A percentile compares a stretch with the other conserved stretches of the same genome.
Conservation (phyloP, 2,329 filamentous ascomycete species). For the Sclerotinia spermophila region DNA sequence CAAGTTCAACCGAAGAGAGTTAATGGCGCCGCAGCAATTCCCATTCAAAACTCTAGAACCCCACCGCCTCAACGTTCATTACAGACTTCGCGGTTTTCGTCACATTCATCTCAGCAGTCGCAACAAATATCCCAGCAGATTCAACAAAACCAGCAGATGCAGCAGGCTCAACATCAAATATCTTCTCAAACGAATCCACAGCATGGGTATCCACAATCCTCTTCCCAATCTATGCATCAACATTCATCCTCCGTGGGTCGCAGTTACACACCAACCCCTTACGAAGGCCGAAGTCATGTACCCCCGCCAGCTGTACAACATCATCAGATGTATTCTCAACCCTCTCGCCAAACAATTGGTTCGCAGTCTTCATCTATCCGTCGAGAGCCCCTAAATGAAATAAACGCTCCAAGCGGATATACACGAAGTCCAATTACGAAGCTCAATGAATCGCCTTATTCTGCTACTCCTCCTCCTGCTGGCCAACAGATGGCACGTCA, state of each 20-base stretch:
- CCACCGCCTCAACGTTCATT: constrained; percentile 33
- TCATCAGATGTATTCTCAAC: constrained; percentile 35
- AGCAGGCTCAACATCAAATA: constrained; percentile 45
- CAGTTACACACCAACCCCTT: constrained; percentile 34
- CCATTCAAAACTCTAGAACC: constrained; percentile 23
- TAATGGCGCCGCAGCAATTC: constrained; percentile 24
- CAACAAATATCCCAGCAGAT: constrained; percentile 17
- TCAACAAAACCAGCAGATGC: constrained; percentile 24
- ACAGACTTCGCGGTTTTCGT: constrained; percentile 40
- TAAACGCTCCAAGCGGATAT: constrained; percentile 31
- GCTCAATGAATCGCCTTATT: constrained; percentile 37
- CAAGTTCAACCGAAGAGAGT: constrained; percentile 29
- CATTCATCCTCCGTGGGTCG: constrained; percentile 42
- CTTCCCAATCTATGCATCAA: constrained; percentile 46
- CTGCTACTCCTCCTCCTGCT: constrained; percentile 32
- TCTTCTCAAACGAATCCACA: constrained; percentile 41
- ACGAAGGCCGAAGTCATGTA: constrained; percentile 42
- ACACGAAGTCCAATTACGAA: constrained; percentile 29
- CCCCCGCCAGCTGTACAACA: constrained; percentile 37
- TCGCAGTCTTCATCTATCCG: constrained; percentile 31
- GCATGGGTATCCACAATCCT: constrained; percentile 48
- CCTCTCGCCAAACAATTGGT: constrained; percentile 31
- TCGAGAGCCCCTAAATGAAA: constrained; percentile 33
- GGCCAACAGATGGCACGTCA: constrained; percentile 25
- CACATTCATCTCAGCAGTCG: constrained; percentile 28